Base-by-base conservation (phyloP, 2,329 filamentous ascomycete species). In the Nigrospora osmanthi region DNA sequence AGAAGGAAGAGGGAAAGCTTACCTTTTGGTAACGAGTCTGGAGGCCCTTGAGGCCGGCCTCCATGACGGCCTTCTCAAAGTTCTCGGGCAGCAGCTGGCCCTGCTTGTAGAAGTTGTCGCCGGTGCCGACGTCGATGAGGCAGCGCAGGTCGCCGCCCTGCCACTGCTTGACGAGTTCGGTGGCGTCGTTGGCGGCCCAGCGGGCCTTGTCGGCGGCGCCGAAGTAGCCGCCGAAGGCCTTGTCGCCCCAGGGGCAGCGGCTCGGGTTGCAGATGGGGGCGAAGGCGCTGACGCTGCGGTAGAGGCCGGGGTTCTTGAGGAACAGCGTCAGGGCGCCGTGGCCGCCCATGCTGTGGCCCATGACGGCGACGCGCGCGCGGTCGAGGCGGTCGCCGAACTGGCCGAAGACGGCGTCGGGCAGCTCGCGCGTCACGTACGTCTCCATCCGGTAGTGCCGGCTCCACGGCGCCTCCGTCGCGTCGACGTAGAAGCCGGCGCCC, bases 101-200 rank as follows among this genome's bases (percentile, higher is more conserved):
- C 65, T 94, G 83, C 72, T 95, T 91, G 72, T 97, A 97, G 67
- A 97, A 98, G 68, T 91, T 89, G 72, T 98, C 93, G 19, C 81
- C 89, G 4, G 89, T 95, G 36, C 93, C 93, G 47, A 96, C 89
- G 61, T 98, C 91, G 56, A 98, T 87, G 45, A 97, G 70, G 19
- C 86, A 80, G 62, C 89, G 84, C 41, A 96, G 69, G 5, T 80
- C 76, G 4, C 68, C 71, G 4, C 58, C 46, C 75, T 50, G 76
- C 61, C 84, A 57, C 80, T 82, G 93, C 71, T 82, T 85, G 38
- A 97, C 70, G 43, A 98, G 74, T 73, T 96, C 90, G 0, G 90
- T 94, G 6, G 93, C 89, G 63, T 98, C 93, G 63, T 96, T 87
- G 66, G 83, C 80, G 65, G 85, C 85, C 89, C 93, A 97, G 65